Evolutionary conservation across 768 basidiomycete genomes (phyloP), one percentile per base, ranked within the genome.

Genomic region (Polyporus arcularius): DNA sequence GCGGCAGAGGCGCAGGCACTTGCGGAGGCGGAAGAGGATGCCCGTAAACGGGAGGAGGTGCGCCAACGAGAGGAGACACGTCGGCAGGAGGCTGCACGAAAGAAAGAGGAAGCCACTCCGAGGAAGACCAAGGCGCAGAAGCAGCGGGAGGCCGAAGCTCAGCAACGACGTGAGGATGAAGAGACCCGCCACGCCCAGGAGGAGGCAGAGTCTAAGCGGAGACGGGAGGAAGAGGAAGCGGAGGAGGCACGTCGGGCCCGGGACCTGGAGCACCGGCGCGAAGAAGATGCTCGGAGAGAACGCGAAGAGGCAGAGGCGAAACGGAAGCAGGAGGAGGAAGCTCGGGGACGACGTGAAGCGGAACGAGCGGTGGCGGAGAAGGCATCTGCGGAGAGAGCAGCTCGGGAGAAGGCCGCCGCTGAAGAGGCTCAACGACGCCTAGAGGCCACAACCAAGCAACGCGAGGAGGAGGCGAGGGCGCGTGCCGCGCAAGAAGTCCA

Each of bases 11-110:
- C 52, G 11, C 31, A 52, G 54, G 64, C 62, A 41, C 35, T 35
- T 35, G 35, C 75, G 76, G 53, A 77, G 73, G 31, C 72, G 58
- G 57, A 50, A 51, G 61, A 60, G 62, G 53, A 15, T 31, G 55
- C 51, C 41, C 50, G 12, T 31, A 39, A 15, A 30, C 39, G 40
- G 16, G 57, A 59, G 26, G 57, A 58, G 38, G 57, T 38, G 15
- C 47, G 40, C 8, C 31, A n/a, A 21, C 57, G 32, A 7, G 58
- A 57, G 58, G 52, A 35, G 43, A 16, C 30, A 35, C 55, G 26
- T 31, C 51, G 1, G 52, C 30, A n/a, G 39, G 52, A 53, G 46
- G 35, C 6, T 7, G 35, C 50, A 21, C 42, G 28, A 1, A 42
- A 52, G 41, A 42, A 16, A 26, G 57, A 59, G 26, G 57, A 58